phyloP scores from a whole-genome alignment of 805 yeast genomes.

The Suhomyces kilbournensis region DNA sequence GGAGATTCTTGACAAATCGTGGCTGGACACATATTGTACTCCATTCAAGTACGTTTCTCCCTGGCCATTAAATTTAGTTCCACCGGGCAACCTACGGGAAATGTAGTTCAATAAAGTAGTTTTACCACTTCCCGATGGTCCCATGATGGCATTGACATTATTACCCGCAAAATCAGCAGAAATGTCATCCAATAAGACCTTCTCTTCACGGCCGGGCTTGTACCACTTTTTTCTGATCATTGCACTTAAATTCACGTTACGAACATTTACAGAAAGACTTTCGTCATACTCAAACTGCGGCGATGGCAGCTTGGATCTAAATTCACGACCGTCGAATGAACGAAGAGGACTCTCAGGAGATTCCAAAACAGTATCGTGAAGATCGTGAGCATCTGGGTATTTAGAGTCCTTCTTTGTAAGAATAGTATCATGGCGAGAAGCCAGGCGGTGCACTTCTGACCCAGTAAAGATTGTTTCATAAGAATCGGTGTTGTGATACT shows the following conservation, averaged over 20 bases:
- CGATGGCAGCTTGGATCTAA: background rate
- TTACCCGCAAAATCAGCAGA: slow-evolving; percentile 30
- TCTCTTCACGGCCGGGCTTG: slow-evolving; percentile 1
- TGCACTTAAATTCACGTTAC: slow-evolving; percentile 3
- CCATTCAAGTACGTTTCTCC: slow-evolving; percentile 16
- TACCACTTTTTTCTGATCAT: background rate
- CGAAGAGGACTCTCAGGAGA: background rate
- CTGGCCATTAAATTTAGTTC: slow-evolving; percentile 11
- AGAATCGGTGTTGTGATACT: background rate
- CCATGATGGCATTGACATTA: slow-evolving; percentile 43
- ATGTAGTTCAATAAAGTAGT: slow-evolving; percentile 38
- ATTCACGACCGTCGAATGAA: background rate
- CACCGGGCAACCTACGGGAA: slow-evolving; percentile 15
- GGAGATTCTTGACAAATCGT: slow-evolving; percentile 16
- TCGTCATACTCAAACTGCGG: slow-evolving; percentile 2
- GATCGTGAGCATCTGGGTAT: background rate
- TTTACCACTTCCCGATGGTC: slow-evolving; percentile 46
- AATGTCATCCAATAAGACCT: slow-evolving; percentile 23
- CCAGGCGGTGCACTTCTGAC: background rate
- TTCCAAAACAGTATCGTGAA: background rate
- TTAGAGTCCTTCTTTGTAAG: background rate
- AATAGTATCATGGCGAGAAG: background rate
- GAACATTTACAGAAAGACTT: slow-evolving; percentile 1
- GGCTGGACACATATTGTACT: slow-evolving; percentile 12
- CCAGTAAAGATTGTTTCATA: background rate